These are phyloP conservation scores for Lunularia cruciata DNA, from an alignment of 225 moss, liverwort and hornwort genomes.

Conservation along the genomic window DNA sequence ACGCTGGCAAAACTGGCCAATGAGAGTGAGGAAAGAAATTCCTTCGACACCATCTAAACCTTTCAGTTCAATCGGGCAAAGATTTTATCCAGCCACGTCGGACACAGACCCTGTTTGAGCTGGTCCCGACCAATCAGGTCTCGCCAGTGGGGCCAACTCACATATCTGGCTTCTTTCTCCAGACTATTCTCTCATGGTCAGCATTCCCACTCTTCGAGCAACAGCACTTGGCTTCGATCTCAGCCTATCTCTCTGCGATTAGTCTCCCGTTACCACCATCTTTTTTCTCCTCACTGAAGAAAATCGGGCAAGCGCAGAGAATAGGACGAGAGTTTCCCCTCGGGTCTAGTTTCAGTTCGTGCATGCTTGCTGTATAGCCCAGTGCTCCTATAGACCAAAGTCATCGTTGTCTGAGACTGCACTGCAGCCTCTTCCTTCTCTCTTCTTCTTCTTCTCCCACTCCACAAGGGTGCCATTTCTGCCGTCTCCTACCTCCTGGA, in stretches of 20 bases:
- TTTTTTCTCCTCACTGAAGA: not conserved
- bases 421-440: too few species aligned
- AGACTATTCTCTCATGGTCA: not conserved
- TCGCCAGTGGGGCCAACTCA: not conserved
- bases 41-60: too few species aligned
- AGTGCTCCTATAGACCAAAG: not conserved
- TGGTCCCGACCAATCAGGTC: not conserved
- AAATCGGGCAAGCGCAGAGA: not conserved
- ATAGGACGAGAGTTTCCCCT: not conserved
- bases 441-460: too few species aligned
- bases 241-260: not conserved
- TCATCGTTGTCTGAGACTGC: not conserved
- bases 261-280: not conserved
- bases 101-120: not conserved
- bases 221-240: not conserved
- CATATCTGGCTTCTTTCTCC: not conserved
- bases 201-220: too few species aligned
- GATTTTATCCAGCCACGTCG: constrained; percentile 21
- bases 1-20: constrained; percentile 9
- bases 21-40: constrained; percentile 6
- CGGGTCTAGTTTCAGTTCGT: not conserved
- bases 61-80: constrained; percentile 10
- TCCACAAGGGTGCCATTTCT: too few species aligned
- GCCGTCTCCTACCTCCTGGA: too few species aligned
- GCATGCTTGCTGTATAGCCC: not conserved